Percentiles rank a stretch among this genome's conserved stretches.
Conservation (phyloP, 371 early-diverging fungal genomes). For the Apophysomyces variabilis region DNA sequence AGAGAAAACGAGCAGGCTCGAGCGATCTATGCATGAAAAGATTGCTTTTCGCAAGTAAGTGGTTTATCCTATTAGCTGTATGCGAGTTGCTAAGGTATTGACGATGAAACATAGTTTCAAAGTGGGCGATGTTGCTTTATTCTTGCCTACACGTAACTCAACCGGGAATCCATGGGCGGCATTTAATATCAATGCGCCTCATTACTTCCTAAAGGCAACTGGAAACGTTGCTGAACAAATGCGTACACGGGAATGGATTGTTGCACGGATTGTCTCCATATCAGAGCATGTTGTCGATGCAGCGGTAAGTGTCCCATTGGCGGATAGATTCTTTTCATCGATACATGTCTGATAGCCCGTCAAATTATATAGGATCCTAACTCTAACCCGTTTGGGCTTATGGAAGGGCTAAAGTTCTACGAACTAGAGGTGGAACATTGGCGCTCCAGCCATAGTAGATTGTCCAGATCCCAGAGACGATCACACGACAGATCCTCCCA, state of each 20-base stretch:
- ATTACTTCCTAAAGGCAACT: slow-evolving; percentile 70
- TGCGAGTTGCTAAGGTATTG: background rate
- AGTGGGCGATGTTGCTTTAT: slow-evolving; percentile 73
- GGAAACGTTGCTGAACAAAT: slow-evolving; percentile 44
- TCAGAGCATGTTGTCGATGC: slow-evolving; percentile 55
- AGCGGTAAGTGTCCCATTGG: slow-evolving; percentile 15
- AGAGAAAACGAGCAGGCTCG: slow-evolving; percentile 58
- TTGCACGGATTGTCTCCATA: slow-evolving; percentile 68
- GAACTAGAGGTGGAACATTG: slow-evolving; percentile 63
- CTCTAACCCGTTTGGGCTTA: slow-evolving; percentile 68
- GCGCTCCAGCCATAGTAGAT: slow-evolving; percentile 25
- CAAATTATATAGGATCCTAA: background rate
- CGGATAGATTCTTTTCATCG: no score
- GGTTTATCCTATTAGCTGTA: background rate
- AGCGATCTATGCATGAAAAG: slow-evolving; percentile 51
- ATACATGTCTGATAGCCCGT: background rate
- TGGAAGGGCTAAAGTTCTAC: slow-evolving; percentile 62
- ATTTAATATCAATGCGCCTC: slow-evolving; percentile 78
- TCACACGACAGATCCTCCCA: background rate
- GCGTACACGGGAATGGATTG: slow-evolving; percentile 69
- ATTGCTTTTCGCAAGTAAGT: slow-evolving; percentile 68
- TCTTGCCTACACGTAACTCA: slow-evolving; percentile 76
- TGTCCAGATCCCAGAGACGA: slow-evolving; percentile 15
- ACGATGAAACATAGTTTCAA: slow-evolving; percentile 54
- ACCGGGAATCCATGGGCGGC: slow-evolving; percentile 81